Evolutionary conservation across 129 eudicot genomes (phyloP), one percentile per base, ranked within the genome.

Genomic region (Flaveria bidentis): DNA sequence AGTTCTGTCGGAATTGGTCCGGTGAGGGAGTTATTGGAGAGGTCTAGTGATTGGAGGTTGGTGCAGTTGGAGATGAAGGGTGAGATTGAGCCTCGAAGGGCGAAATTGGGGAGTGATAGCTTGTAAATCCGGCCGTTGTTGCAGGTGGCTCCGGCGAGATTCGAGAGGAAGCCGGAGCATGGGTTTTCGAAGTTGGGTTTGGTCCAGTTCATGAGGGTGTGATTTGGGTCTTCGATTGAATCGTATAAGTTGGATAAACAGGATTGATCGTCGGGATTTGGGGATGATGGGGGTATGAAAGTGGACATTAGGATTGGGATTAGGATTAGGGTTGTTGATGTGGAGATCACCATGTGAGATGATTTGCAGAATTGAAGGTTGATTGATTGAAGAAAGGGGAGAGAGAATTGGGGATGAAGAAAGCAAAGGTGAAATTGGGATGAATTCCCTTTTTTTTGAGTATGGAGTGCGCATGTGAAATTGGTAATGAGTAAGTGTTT

Each of bases 81-180:
- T 2, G 98, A 91, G 80, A 93, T 80, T 1, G 97, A 36, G 79
- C 98, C 98, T 4, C 39, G 65, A 6, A 93, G 86, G 20, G 82
- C 51, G 67, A 93, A 84, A 76, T 80, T 82, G 0, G 96, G 60
- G 71, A 93, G 84, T 2, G 98, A 85, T 64, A 93, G 90, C 76
- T 89, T 89, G 85, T 85, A 91, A 75, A 93, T 87, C 44, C 98
- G 91, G 80, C 98, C 98, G 67, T 93, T 93, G 90, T 91, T 93
- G 84, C 98, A 93, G 69, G 93, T 93, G 68, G 96, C 93, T 17
- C 98, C 97, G 61, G 68, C 81, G 78, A 93, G 86, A 76, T 80
- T 78, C 11, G 97, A 88, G 33, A 83, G 75, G 83, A 86, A 87
- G 7, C 91, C 97, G 6, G 78, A 28, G 73, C 98, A 93, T 23